Evolutionary conservation across 805 yeast species (phyloP).

Genomic region (Komagataella pastoris): DNA sequence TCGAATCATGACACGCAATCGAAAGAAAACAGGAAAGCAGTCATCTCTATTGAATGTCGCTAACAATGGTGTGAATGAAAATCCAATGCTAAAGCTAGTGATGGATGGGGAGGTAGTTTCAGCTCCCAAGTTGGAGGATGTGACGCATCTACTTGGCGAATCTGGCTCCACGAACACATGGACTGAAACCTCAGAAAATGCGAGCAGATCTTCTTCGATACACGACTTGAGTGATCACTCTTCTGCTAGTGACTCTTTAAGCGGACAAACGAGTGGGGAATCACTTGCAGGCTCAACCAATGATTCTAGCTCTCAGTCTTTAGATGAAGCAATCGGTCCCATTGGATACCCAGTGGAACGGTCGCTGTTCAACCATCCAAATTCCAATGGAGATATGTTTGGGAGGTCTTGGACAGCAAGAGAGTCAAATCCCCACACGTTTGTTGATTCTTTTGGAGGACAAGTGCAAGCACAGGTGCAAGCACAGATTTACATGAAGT

Average conservation of each 20-base stretch:
- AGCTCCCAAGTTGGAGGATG: slow-evolving; percentile 8
- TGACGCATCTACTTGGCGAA: not conserved
- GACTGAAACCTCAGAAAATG: not conserved
- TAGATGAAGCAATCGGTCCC: not conserved
- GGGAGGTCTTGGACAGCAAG: not conserved
- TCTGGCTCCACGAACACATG: not conserved
- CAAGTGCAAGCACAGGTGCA: not conserved
- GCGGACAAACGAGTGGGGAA: not conserved
- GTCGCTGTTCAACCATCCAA: not conserved
- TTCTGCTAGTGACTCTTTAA: not conserved
- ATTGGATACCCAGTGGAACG: not conserved
- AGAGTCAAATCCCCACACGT: not conserved
- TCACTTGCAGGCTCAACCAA: not conserved
- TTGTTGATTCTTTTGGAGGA: not conserved
- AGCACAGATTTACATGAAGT: not conserved
- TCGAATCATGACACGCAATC: slow-evolving; percentile 12
- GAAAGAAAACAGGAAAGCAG: slow-evolving; percentile 23
- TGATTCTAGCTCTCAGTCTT: not conserved
- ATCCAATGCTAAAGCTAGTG: slow-evolving; percentile 1
- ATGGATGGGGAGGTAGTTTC: not conserved
- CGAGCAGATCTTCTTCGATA: not conserved
- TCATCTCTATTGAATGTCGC: slow-evolving; percentile 7
- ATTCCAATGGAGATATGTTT: not conserved
- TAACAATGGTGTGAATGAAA: slow-evolving; percentile 1
- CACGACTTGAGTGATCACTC: not conserved